These are phyloP conservation scores for Oidiodendron maius DNA, from an alignment of 495 filamentous ascomycete species.

Conservation along the genomic window DNA sequence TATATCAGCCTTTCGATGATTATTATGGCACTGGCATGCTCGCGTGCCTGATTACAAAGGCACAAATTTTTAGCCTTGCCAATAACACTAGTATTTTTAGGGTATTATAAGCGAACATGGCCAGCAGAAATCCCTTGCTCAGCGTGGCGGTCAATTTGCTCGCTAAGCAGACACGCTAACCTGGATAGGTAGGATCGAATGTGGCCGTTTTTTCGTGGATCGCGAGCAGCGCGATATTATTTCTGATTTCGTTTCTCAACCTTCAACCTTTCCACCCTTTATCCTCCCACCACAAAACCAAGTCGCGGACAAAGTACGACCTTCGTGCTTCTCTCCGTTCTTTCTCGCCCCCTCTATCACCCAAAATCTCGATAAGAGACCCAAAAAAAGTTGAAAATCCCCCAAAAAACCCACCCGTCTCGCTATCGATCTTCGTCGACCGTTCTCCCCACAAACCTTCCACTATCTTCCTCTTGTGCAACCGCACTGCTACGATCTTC, in stretches of 20 bases:
- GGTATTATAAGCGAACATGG: too few relatives aligned
- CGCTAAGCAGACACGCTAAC: too few relatives aligned
- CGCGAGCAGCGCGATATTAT: not conserved
- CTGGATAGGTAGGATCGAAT: too few relatives aligned
- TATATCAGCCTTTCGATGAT: too few relatives aligned
- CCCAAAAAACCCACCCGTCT: slow-evolving; percentile 24
- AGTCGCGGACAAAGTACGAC: slow-evolving; percentile 24
- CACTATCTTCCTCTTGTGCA: slow-evolving; percentile 14
- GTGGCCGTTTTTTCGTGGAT: not conserved
- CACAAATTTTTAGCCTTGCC: too few relatives aligned
- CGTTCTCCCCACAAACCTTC: slow-evolving; percentile 12
- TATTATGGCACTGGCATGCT: too few relatives aligned
- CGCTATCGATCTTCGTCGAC: slow-evolving; percentile 21
- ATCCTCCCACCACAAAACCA: slow-evolving; percentile 21
- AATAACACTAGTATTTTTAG: too few relatives aligned
- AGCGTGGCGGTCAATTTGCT: too few relatives aligned
- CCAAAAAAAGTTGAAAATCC: slow-evolving; percentile 52
- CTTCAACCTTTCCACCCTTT: slow-evolving; percentile 7
- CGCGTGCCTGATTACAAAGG: too few relatives aligned
- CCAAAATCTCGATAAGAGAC: slow-evolving; percentile 40
- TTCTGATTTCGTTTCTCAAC: slow-evolving; percentile 10
- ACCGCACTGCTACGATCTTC: slow-evolving; percentile 10
- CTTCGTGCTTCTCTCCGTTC: slow-evolving; percentile 29
- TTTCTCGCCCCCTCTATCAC: slow-evolving; percentile 40
- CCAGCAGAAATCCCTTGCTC: too few relatives aligned